Conservation (phyloP, 2,329 filamentous ascomycete genomes). For the Pseudogymnoascus sp. region DNA sequence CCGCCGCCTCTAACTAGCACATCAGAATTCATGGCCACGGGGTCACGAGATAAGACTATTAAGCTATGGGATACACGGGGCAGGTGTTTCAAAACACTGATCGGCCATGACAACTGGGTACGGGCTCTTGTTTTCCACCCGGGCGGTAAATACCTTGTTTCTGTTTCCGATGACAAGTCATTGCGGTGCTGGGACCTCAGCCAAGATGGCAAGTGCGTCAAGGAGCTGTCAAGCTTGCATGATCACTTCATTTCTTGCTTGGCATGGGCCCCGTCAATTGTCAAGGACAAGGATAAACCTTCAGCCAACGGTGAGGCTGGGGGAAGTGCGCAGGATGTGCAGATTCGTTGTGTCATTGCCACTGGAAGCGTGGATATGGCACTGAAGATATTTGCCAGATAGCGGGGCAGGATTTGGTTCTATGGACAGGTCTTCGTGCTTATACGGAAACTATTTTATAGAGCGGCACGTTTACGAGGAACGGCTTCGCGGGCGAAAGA, state of each 20-base stretch:
- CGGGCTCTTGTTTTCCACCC: conserved; percentile 81
- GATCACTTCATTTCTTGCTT: conserved; percentile 80
- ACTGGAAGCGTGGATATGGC: conserved; percentile 79
- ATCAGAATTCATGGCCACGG: conserved; percentile 84
- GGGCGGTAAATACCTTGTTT: conserved; percentile 81
- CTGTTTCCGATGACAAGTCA: conserved; percentile 82
- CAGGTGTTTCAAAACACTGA: conserved; percentile 72
- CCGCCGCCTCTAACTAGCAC: conserved; percentile 64
- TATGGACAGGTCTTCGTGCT: background rate
- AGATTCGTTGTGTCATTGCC: conserved; percentile 77
- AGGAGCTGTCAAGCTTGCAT: conserved; percentile 68
- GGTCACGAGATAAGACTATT: conserved; percentile 83
- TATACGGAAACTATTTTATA: background rate
- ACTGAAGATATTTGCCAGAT: conserved; percentile 63
- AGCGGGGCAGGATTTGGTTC: background rate
- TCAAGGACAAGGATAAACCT: conserved; percentile 45
- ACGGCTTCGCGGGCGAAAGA: background rate
- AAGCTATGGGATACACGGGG: conserved; percentile 82
- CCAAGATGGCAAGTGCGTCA: conserved; percentile 86
- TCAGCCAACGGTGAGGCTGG: conserved; percentile 35
- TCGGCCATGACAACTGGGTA: conserved; percentile 93
- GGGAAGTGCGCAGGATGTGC: conserved; percentile 37
- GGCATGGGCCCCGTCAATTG: conserved; percentile 73
- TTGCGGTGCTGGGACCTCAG: conserved; percentile 88
- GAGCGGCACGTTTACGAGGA: background rate